Evolutionary conservation across 345 rosid species (phyloP).

Genomic region (Pistacia integerrima): DNA sequence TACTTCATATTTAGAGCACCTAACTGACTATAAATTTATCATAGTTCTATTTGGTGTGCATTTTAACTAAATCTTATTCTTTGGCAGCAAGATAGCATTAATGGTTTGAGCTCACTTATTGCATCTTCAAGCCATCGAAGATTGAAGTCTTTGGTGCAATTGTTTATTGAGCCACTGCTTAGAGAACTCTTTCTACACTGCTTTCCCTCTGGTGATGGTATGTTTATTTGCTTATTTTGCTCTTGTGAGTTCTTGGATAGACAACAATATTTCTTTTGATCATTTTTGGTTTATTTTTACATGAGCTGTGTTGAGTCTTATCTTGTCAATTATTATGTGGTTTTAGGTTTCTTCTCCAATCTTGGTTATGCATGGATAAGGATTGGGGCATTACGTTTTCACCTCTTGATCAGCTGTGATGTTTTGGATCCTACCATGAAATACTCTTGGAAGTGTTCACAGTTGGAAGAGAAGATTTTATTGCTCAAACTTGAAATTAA

Average conservation of each 20-base stretch:
- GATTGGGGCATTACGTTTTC: conserved; percentile 75
- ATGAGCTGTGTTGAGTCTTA: conserved; percentile 17
- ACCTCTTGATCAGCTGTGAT: conserved; percentile 65
- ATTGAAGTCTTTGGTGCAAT: conserved; percentile 46
- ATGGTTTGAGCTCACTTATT: conserved; percentile 51
- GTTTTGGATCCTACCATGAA: conserved; percentile 82
- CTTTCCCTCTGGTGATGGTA: conserved; percentile 47
- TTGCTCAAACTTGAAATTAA: conserved; percentile 69
- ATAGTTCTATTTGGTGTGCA: background rate
- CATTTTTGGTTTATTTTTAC: background rate
- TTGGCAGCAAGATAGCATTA: conserved; percentile 48
- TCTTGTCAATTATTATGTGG: background rate
- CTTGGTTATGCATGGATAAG: conserved; percentile 74
- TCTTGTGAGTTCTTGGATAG: conserved; percentile 16
- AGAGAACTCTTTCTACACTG: conserved; percentile 50
- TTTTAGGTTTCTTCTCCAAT: conserved; percentile 42
- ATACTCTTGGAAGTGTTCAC: conserved; percentile 59
- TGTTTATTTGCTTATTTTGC: conserved; percentile 9
- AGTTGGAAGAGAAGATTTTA: conserved; percentile 55
- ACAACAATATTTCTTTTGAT: background rate
- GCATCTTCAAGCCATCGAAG: conserved; percentile 61
- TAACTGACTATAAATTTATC: background rate
- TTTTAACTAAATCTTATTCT: conserved; percentile 10
- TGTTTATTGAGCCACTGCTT: conserved; percentile 59
- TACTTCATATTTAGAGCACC: background rate